Percentiles rank a stretch among this genome's conserved stretches.
Conservation (phyloP, 305 asterid species). For the Galium porrigens region DNA sequence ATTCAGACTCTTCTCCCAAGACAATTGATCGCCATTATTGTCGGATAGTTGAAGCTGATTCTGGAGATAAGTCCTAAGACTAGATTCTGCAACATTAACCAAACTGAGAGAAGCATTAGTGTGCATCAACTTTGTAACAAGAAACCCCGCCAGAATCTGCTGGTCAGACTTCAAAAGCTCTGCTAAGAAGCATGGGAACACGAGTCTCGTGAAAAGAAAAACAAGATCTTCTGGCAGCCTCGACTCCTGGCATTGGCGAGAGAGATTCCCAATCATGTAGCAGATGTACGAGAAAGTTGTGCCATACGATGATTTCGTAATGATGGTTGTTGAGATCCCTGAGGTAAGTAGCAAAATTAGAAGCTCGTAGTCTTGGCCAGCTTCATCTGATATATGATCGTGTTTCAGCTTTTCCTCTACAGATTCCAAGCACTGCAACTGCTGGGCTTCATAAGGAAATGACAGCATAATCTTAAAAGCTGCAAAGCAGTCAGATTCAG, state of each 20-base stretch:
- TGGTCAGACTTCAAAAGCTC: constrained; percentile 84
- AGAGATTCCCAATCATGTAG: constrained; percentile 61
- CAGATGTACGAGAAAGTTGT: constrained; percentile 54
- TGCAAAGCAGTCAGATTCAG: constrained; percentile 40
- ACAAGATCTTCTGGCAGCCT: constrained; percentile 18
- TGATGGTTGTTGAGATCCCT: constrained; percentile 37
- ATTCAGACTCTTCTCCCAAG: constrained; percentile 19
- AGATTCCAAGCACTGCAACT: constrained; percentile 56
- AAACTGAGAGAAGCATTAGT: constrained; percentile 49
- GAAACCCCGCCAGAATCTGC: constrained; percentile 62
- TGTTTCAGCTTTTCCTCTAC: constrained; percentile 61
- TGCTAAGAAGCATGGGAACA: constrained; percentile 57
- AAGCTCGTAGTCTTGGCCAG: constrained; percentile 34
- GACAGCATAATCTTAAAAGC: constrained; percentile 50
- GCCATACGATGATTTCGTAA: constrained; percentile 43
- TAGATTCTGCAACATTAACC: constrained; percentile 54
- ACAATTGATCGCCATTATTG: constrained; percentile 16
- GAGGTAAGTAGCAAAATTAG: constrained; percentile 54
- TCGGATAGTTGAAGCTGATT: constrained; percentile 27
- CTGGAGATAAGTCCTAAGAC: constrained; percentile 47
- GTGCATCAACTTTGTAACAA: constrained; percentile 58
- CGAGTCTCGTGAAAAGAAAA: constrained; percentile 31
- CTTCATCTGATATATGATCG: constrained; percentile 35
- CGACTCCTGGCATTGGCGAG: constrained; percentile 52
- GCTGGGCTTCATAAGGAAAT: constrained; percentile 47